Evolutionary conservation across 2,329 filamentous ascomycete genomes (phyloP), one percentile per base, ranked within the genome.

Genomic region (Neofusicoccum sp.): DNA sequence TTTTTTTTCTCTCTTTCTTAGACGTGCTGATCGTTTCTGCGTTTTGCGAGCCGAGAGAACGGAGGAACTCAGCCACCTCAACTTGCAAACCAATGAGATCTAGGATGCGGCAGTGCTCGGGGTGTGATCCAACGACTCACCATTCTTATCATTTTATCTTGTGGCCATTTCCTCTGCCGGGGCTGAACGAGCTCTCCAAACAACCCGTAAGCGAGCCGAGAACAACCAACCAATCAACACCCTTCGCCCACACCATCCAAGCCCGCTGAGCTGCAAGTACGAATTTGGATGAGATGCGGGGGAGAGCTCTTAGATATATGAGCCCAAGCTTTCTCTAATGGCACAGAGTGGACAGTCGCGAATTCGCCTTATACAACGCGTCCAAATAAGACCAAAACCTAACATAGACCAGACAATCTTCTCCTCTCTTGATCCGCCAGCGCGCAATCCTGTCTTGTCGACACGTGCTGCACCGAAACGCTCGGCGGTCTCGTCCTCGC

Each of bases 401-500:
- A 36, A 51, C 33, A 33, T 33, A 24, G 14, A 31, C 11, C 24
- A 54, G 49, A 16, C 14, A 36, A 54, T 14, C 49, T 36, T 26
- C 59, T 74, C 3, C 67, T 72, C 3, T 75, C 72, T 12, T 75
- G 72, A 43, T 70, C 72, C 3, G 60, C 69, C 2, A 68, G 69
- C 12, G 57, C 63, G 38, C 64, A 71, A 41, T 67, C 70, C 1
- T 67, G 65, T 11, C 61, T 66, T 40, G 81, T 84, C 34, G 85
- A 89, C 67, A 82, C 82, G 1, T 89, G 86, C 78, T 89, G 86
- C 66, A 79, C 79, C 14, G 86, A 89, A 75, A 88, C 86, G 0
- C 88, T 77, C 65, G 86, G 86, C 30, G 86, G 86, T 3, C 77
- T 89, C 4, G 68, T 88, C 66, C 76, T 89, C 2, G 76, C 76